A percentile compares a stretch with the other conserved stretches of the same genome.
These are phyloP conservation scores for Trichoderma koningiopsis DNA, from an alignment of 2,329 filamentous ascomycete species.

Conservation along the genomic window DNA sequence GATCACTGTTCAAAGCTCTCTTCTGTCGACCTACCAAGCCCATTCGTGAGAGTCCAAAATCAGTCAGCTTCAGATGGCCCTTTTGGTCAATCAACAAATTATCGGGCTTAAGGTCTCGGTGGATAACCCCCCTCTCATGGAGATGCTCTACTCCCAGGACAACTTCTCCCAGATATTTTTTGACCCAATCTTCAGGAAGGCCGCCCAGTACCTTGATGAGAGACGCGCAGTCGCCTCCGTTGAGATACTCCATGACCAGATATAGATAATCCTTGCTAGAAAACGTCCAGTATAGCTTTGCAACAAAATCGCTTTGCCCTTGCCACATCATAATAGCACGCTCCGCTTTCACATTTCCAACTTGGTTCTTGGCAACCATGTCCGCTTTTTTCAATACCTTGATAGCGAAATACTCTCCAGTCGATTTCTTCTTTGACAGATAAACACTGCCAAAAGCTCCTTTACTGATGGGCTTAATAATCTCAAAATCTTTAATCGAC, in stretches of 20 bases:
- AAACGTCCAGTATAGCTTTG: conserved; percentile 99
- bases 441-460: conserved; percentile 98
- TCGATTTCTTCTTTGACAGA: conserved; percentile 96
- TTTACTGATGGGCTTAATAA: conserved; percentile 99
- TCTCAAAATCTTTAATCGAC: conserved; percentile 99
- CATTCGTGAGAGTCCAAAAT: conserved; percentile 97
- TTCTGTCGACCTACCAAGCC: conserved; percentile 96
- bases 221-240: conserved; percentile 94
- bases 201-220: conserved; percentile 92
- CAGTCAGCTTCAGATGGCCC: conserved; percentile 93
- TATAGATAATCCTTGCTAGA: conserved; percentile 99
- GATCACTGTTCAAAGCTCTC: conserved; percentile 76
- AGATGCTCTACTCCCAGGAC: conserved; percentile 96
- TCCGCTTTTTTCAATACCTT: conserved; percentile 99
- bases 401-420: conserved; percentile 97
- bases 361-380: conserved; percentile 99
- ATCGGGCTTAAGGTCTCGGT: conserved; percentile 95
- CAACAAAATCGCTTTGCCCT: conserved; percentile 97
- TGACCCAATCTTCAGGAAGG: conserved; percentile 94
- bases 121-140: conserved; percentile 91
- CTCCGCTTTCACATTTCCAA: conserved; percentile 98
- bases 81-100: conserved; percentile 97
- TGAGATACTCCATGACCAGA: conserved; percentile 98
- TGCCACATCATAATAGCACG: conserved; percentile 99
- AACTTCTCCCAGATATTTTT: conserved; percentile 95